Base-by-base conservation (phyloP, 2,329 filamentous ascomycete species). In the Trichoderma brevicompactum region DNA sequence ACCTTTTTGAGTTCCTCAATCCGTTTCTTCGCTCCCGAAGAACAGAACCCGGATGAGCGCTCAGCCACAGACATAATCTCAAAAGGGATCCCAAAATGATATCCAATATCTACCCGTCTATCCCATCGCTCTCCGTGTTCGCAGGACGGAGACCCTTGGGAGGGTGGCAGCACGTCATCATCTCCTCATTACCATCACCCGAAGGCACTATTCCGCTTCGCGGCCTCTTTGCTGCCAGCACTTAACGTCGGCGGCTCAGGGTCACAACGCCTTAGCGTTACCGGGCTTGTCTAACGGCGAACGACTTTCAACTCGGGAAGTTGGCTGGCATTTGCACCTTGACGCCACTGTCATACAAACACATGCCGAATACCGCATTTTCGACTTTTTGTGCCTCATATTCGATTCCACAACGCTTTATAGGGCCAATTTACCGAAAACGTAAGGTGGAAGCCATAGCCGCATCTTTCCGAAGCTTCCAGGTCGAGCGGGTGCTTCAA, bases 311-410 rank as follows among this genome's bases (percentile, higher is more conserved):
- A 62, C 28, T 36, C 38, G 46, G 59, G 59, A 62, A 28, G 49
- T 52, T 62, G 49, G 59, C 28, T 53, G 38, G 38, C 40, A 53
- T 28, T 36, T 53, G 44, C 34, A 60, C 44, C 46, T 60, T 60
- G 19, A 60, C 56, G 56, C 56, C 56, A 60, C 56, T 7, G 56
- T 50, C 44, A 46, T 60, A 60, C 56, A 50, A 40, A 6, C 13
- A 13, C 44, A 41, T 50, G 44, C 44, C 19, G 44, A 50, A 32
- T 15, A 23, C 56, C 40, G 59, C 28, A 8, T 19, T 19, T 52
- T 44, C 23, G 5, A 32, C n/a, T 53, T 43, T 23, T 15, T 28
- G 58, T 43, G 36, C 28, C 40, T 23, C 59, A 17, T 8, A 2
- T n/a, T 34, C 32, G 43, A 28, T 59, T 59, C 32, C 28, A 8